These are phyloP conservation scores for Exophiala sp. DNA, from an alignment of 2,329 filamentous ascomycete genomes.

Conservation along the genomic window DNA sequence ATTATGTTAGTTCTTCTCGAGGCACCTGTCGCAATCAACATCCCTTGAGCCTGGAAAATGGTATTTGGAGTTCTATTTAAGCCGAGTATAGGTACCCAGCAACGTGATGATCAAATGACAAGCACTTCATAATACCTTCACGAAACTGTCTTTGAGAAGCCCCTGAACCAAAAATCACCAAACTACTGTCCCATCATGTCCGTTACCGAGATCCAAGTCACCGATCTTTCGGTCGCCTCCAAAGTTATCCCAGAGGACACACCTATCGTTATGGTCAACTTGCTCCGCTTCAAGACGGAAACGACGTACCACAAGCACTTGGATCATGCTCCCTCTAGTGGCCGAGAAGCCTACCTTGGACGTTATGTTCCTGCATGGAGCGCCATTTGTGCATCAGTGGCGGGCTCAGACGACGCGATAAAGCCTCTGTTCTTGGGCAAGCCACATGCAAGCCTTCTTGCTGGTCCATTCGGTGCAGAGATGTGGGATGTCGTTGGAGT, in stretches of 20 bases:
- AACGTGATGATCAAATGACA: not conserved
- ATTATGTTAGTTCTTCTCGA: no score
- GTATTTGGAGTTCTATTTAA: no score
- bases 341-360: not conserved
- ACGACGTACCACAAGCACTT: not conserved
- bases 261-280: conserved; percentile 3
- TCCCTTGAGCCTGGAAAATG: no score
- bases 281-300: not conserved
- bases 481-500: not conserved
- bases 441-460: not conserved
- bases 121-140: not conserved
- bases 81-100: no score
- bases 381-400: not conserved
- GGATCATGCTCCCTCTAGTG: not conserved
- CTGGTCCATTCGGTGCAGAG: not conserved
- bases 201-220: conserved; percentile 1
- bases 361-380: not conserved
- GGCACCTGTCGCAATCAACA: no score
- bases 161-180: not conserved
- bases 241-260: not conserved
- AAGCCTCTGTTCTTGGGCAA: conserved; percentile 4
- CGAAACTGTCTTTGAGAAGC: not conserved
- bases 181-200: not conserved
- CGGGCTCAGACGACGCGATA: not conserved
- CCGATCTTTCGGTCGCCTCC: conserved; percentile 1